phyloP scores from a whole-genome alignment of 306 rosid species.

The Inga laurina region DNA sequence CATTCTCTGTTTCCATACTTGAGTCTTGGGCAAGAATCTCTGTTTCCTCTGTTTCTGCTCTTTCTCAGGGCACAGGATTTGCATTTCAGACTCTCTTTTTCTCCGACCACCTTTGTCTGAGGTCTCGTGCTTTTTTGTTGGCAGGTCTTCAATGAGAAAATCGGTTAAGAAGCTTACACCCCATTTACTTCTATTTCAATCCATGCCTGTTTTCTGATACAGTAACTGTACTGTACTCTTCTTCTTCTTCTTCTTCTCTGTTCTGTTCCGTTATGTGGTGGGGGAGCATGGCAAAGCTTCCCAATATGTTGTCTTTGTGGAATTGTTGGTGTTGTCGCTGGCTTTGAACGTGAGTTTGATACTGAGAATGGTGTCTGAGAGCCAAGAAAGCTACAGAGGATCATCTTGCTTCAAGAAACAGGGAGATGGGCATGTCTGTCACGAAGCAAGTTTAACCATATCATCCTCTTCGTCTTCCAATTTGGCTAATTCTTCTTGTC shows the following conservation, averaged over 20 bases:
- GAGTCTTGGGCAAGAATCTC: background rate
- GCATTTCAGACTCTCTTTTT: background rate
- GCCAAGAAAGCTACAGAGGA: conserved; percentile 16
- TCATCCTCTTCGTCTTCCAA: conserved; percentile 18
- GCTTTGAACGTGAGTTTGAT: conserved; percentile 73
- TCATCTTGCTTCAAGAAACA: conserved; percentile 20
- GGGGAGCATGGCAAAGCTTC: conserved; percentile 44
- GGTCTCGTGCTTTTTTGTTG: background rate
- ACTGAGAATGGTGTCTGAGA: conserved; percentile 42
- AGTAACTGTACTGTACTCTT: background rate
- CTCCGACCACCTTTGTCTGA: conserved; percentile 7
- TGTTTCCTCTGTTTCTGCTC: background rate
- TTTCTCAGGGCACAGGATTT: background rate
- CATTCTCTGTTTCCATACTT: background rate
- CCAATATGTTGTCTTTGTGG: conserved; percentile 41
- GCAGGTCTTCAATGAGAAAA: conserved; percentile 3
- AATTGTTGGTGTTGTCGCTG: conserved; percentile 60
- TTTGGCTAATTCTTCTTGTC: conserved; percentile 15
- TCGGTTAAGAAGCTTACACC: background rate
- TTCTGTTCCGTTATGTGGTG: conserved; percentile 2
- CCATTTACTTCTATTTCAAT: background rate
- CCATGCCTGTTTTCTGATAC: background rate
- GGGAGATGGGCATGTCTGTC: conserved; percentile 29
- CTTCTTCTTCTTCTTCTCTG: conserved; percentile 17
- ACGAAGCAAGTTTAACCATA: conserved; percentile 34